phyloP scores from a whole-genome alignment of 495 filamentous ascomycete species.

The Saxophila tyrrhenica region DNA sequence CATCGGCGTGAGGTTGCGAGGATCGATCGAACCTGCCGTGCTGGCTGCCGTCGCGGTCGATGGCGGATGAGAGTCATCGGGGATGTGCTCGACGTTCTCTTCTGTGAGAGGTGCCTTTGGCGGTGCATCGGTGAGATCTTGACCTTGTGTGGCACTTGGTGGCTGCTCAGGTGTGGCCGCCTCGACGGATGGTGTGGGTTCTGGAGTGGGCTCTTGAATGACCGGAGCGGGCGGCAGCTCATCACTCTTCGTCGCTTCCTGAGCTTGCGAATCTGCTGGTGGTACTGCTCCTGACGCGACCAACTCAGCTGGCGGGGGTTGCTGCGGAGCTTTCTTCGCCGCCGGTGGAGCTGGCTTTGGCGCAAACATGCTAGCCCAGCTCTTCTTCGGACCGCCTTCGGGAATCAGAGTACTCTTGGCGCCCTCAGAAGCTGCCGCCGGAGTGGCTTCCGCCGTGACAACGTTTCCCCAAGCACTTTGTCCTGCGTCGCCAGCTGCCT shows the following conservation, averaged over 20 bases:
- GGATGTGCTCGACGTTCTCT: slow-evolving; percentile 79
- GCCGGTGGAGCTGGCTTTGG: slow-evolving; percentile 30
- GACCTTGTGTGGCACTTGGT: not conserved
- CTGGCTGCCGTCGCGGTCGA: slow-evolving; percentile 79
- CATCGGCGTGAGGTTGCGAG: slow-evolving; percentile 49
- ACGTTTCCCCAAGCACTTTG: slow-evolving; percentile 19
- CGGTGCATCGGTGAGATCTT: slow-evolving; percentile 36
- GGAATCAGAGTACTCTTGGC: slow-evolving; percentile 36
- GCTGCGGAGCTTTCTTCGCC: slow-evolving; percentile 23
- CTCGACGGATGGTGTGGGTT: slow-evolving; percentile 25
- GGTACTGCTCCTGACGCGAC: slow-evolving; percentile 7
- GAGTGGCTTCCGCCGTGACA: slow-evolving; percentile 24
- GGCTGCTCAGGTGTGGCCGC: not conserved
- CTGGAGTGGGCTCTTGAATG: slow-evolving; percentile 11
- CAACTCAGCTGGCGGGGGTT: slow-evolving; percentile 11
- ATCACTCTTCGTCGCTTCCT: slow-evolving; percentile 1
- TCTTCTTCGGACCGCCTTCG: slow-evolving; percentile 42
- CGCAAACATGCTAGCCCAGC: slow-evolving; percentile 54
- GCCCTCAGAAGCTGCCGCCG: slow-evolving; percentile 30
- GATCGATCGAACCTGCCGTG: slow-evolving; percentile 75
- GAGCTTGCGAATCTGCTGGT: not conserved
- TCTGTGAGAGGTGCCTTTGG: slow-evolving; percentile 81
- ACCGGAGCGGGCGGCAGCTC: not conserved
- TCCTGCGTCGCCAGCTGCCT: slow-evolving; percentile 14
- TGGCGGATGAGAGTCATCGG: slow-evolving; percentile 62